These are phyloP conservation scores for Zygotorulaspora florentina DNA, from an alignment of 805 yeast species.

Conservation along the genomic window DNA sequence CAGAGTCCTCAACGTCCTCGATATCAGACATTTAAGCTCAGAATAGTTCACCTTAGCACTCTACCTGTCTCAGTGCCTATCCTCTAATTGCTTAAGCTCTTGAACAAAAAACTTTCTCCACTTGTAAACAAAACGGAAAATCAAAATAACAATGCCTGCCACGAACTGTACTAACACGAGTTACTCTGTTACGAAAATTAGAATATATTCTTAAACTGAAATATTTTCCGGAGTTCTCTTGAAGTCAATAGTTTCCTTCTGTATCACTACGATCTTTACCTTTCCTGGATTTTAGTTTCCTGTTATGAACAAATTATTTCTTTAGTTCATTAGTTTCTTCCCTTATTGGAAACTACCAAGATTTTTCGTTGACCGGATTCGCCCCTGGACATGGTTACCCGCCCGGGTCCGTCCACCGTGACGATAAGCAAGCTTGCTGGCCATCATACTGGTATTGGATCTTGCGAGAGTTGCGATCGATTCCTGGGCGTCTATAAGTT, in stretches of 20 bases:
- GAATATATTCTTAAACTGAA: background rate
- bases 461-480: no score
- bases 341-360: slow-evolving; percentile 15
- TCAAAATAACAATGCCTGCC: background rate
- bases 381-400: background rate
- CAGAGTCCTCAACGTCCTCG: slow-evolving; percentile 15
- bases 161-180: background rate
- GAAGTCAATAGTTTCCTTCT: background rate
- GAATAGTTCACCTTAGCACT: background rate
- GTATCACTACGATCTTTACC: slow-evolving; percentile 6
- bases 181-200: background rate
- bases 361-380: background rate
- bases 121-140: background rate
- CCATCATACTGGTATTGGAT: no score
- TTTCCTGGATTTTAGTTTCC: slow-evolving; percentile 16
- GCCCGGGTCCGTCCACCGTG: background rate
- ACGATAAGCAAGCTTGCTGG: no score
- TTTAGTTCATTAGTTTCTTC: slow-evolving; percentile 11
- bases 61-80: background rate
- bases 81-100: background rate
- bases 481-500: no score
- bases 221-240: slow-evolving; percentile 1
- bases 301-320: slow-evolving; percentile 14
- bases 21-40: slow-evolving; percentile 12
- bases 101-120: background rate